Base-by-base conservation (phyloP, 352 stramenopile genomes). In the Bremia lactucae region DNA sequence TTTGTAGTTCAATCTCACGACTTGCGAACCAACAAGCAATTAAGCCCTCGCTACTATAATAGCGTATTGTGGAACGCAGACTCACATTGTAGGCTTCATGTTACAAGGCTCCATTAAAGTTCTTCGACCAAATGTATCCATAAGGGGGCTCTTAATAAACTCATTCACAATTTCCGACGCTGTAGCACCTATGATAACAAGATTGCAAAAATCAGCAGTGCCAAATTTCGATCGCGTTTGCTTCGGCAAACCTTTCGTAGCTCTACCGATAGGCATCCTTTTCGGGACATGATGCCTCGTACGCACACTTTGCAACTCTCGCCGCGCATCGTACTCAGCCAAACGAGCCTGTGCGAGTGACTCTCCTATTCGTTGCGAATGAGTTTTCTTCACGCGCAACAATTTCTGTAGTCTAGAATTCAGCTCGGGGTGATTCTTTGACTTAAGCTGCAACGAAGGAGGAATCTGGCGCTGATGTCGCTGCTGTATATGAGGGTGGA, bases 111-210 rank as follows among this genome's bases (percentile, higher is more conserved):
- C 7, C 7, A 20, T 0, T 8, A 23, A 8, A 13, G 38, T 33
- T 2, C 59, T 54, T 11, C 37, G 34, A 23, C 60, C 49, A 34
- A 87, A 87, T 26, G 50, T 72, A 34, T 87, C 68, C 66, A 90
- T 73, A 6, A 90, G 49, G 42, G 74, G 68, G n/a, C 74, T 79
- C 21, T 62, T 74, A 18, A 86, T 75, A 16, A 91, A 87, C n/a
- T 73, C 54, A 38, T 87, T 69, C 2, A 74, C 75, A n/a, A 91
- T 91, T 58, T 91, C 75, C 15, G 88, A 51, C 6, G 78, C 73
- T 7, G 75, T 73, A 40, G 73, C 75, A 34, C 78, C 78, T 87
- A 36, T 19, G 7, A 31, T 33, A 47, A 9, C 29, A 51, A 14
- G 4, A 26, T 3, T 34, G 3, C 18, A 16, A 26, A 6, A 22